Base-by-base conservation (phyloP, 2,329 filamentous ascomycete species). In the Penicillium sp. region DNA sequence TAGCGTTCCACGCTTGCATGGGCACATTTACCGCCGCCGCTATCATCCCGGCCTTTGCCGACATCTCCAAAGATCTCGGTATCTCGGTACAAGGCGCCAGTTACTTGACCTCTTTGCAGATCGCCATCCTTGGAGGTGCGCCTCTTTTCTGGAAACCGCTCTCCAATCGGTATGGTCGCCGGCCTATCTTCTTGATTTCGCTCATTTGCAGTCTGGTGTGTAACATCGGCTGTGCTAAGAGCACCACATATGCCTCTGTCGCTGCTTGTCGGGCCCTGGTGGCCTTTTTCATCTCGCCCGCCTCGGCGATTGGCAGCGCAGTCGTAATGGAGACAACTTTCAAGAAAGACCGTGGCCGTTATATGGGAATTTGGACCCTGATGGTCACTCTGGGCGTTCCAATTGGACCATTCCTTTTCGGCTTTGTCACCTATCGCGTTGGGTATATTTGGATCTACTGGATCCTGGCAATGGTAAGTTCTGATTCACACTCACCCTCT, bases 381-480 rank as follows among this genome's bases (percentile, higher is more conserved):
- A 71, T 82, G 66, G 67, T 81, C 13, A 81, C 79, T 0, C 53
- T 82, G 10, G 79, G 79, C 32, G 74, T 79, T 14, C 78, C 78
- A 1, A 62, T 72, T 27, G 70, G 69, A 1, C 70, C 70, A 9
- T 71, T 73, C 46, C 65, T 73, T n/a, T 70, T 73, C 14, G 70
- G 70, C 1, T 72, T 73, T 36, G 81, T 84, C 1, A 76, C 79
- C 1, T 71, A 79, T 53, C 76, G 79, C 14, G 76, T 78, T n/a
- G 78, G 80, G 0, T 84, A 81, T 55, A 73, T 78, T 8, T 85
- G 82, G 82, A 83, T 84, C 41, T 85, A 81, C 67, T 84, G 78
- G 76, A 77, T 80, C 23, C 70, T 84, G 8, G 80, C 81, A 6
- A 84, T 84, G 36, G 78, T 81, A 62, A 70, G 74, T 49, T n/a